Evolutionary conservation across 2,329 filamentous ascomycete species (phyloP).

Genomic region (Colletotrichum camelliae): DNA sequence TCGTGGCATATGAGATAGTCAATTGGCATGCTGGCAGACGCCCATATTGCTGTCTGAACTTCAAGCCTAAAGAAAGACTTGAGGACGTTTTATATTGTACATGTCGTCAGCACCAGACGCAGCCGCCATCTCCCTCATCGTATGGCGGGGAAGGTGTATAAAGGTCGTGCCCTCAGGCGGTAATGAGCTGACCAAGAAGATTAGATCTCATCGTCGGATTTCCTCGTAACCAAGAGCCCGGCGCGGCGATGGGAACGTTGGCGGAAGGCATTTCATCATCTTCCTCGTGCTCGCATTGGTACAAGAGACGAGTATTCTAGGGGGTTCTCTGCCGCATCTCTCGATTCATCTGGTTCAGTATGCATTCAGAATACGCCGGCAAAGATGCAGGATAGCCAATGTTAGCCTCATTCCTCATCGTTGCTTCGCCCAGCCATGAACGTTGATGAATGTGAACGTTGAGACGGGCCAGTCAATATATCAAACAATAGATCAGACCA

Average conservation of each 20-base stretch:
- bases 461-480: no score
- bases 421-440: background rate
- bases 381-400: accelerated
- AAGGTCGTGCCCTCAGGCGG: background rate
- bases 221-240: no score
- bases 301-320: background rate
- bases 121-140: background rate
- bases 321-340: background rate
- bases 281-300: accelerated
- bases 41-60: no score
- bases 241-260: accelerated
- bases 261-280: accelerated
- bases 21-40: no score
- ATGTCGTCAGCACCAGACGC: accelerated
- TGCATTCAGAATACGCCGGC: background rate
- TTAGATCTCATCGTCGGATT: no score
- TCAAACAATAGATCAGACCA: no score
- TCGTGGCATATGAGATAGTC: background rate
- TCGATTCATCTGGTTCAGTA: background rate
- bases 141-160: background rate
- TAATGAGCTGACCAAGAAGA: accelerated
- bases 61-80: no score
- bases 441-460: background rate
- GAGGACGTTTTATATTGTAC: background rate
- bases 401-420: background rate